Evolutionary conservation across 2,329 filamentous ascomycete species (phyloP).

Genomic region (Xylaria sp.): DNA sequence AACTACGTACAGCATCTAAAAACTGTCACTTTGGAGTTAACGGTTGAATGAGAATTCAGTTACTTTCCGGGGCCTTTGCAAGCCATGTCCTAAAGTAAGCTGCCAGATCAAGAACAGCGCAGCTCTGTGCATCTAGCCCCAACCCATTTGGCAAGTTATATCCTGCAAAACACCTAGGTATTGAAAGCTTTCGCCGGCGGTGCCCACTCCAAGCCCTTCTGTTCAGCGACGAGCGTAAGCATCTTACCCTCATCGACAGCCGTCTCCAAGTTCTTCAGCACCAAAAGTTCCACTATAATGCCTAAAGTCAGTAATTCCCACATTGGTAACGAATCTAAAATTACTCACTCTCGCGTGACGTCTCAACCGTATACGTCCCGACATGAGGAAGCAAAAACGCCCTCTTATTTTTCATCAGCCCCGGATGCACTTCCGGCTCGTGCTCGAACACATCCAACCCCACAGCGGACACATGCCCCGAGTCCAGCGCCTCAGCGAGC

Average conservation of each 20-base stretch:
- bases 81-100: not conserved
- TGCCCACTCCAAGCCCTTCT: conserved; percentile 57
- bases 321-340: not conserved
- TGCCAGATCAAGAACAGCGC: not conserved
- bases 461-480: conserved; percentile 63
- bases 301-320: not conserved
- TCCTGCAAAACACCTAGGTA: not conserved
- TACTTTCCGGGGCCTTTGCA: not conserved
- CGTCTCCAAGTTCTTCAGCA: conserved; percentile 61
- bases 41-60: not conserved
- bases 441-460: conserved; percentile 68
- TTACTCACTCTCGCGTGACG: conserved; percentile 44
- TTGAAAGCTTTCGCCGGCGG: conserved; percentile 27
- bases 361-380: conserved; percentile 73
- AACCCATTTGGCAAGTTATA: not conserved
- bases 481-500: conserved; percentile 63
- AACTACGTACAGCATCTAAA: not conserved
- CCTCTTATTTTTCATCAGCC: conserved; percentile 67
- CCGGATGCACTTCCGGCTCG: conserved; percentile 70
- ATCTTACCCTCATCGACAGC: conserved; percentile 67
- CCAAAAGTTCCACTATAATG: conserved; percentile 56
- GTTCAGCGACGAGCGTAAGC: conserved; percentile 70
- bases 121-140: not conserved
- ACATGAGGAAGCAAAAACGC: conserved; percentile 74
- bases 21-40: not conserved